phyloP scores from a whole-genome alignment of 2,329 filamentous ascomycete genomes.

The Zymoseptoria passerinii region DNA sequence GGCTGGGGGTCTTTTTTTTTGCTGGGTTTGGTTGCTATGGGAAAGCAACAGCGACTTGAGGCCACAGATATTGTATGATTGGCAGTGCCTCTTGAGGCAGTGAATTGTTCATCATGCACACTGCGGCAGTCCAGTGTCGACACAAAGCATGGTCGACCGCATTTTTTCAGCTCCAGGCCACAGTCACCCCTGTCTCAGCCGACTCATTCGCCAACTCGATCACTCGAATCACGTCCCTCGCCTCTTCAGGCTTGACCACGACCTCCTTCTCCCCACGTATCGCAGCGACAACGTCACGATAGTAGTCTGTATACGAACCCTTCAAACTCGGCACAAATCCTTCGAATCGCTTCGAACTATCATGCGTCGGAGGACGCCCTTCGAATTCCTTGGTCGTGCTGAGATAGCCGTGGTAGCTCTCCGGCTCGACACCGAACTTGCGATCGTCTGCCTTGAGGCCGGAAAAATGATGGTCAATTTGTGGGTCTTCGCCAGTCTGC shows the following conservation, averaged over 20 bases:
- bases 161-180: constrained; percentile 16
- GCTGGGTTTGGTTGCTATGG: no score
- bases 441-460: constrained; percentile 22
- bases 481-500: constrained; percentile 27
- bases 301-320: constrained; percentile 35
- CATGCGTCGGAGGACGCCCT: constrained; percentile 24
- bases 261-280: constrained; percentile 34
- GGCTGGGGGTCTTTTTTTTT: no score
- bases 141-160: no score
- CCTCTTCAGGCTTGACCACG: constrained; percentile 34
- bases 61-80: no score
- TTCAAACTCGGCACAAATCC: constrained; percentile 29
- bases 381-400: constrained; percentile 35
- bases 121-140: no score
- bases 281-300: constrained; percentile 35
- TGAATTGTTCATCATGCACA: no score
- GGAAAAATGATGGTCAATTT: constrained; percentile 29
- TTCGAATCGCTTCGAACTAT: constrained; percentile 12
- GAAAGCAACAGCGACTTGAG: no score
- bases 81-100: no score
- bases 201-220: constrained; percentile 39
- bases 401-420: constrained; percentile 31
- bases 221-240: constrained; percentile 34
- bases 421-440: constrained; percentile 32
- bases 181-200: constrained; percentile 27